Evolutionary conservation across 2,329 filamentous ascomycete genomes (phyloP).

Genomic region (Mycosphaerella sp.): DNA sequence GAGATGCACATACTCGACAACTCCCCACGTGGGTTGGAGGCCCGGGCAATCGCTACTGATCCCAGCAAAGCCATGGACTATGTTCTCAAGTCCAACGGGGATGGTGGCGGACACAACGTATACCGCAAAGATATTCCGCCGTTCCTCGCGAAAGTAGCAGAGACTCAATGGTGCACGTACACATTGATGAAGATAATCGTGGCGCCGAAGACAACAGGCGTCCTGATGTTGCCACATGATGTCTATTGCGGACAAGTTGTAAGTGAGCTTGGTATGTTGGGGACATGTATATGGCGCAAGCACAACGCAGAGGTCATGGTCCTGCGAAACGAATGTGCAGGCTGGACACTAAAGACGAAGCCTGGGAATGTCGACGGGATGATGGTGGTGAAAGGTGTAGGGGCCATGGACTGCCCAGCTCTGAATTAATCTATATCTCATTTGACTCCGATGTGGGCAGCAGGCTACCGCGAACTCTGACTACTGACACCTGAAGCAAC

Average conservation of each 20-base stretch:
- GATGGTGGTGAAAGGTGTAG: slow-evolving; percentile 45
- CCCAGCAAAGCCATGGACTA: slow-evolving; percentile 25
- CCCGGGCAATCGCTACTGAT: slow-evolving; percentile 26
- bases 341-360: slow-evolving; percentile 45
- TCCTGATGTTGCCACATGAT: slow-evolving; percentile 31
- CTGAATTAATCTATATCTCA: neutral
- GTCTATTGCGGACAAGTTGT: slow-evolving; percentile 36
- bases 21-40: slow-evolving; percentile 27
- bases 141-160: slow-evolving; percentile 29
- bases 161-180: slow-evolving; percentile 32
- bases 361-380: slow-evolving; percentile 38
- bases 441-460: neutral
- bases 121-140: slow-evolving; percentile 36
- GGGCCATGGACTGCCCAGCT: slow-evolving; percentile 41
- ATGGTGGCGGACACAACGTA: slow-evolving; percentile 42
- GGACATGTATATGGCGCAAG: slow-evolving; percentile 36
- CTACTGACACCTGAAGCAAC: neutral
- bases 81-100: slow-evolving; percentile 41
- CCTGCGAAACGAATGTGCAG: slow-evolving; percentile 32
- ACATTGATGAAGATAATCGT: slow-evolving; percentile 40
- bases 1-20: slow-evolving; percentile 35
- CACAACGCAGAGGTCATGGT: slow-evolving; percentile 21
- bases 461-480: neutral
- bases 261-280: slow-evolving; percentile 42
- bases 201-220: slow-evolving; percentile 30